Conservation (phyloP, 73 alveolate genomes). For the Blepharisma japonicum region DNA sequence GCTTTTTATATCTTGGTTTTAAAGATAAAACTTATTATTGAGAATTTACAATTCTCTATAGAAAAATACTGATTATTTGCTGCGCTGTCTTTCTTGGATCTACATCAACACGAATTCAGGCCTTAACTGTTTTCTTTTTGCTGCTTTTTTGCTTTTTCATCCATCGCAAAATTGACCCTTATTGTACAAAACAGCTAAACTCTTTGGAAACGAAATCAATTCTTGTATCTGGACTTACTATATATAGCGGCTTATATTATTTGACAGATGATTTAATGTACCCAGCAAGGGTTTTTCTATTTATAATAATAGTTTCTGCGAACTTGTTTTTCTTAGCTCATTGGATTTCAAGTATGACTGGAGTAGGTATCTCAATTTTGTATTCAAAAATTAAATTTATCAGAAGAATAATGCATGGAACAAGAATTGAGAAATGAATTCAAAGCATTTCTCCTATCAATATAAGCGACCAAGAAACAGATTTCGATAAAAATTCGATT, state of each 20-base stretch:
- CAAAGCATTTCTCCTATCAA: no score
- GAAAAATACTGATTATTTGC: slow-evolving; percentile 40
- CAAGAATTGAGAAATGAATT: no score
- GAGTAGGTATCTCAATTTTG: no score
- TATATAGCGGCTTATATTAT: slow-evolving; percentile 46
- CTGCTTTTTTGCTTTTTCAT: slow-evolving; percentile 19
- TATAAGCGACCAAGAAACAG: no score
- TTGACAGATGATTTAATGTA: slow-evolving; percentile 37
- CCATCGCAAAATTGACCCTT: slow-evolving; percentile 34
- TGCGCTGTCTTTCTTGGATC: slow-evolving; percentile 25
- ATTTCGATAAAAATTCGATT: no score
- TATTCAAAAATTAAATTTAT: no score
- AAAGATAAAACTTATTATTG: slow-evolving; percentile 33
- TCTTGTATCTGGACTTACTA: slow-evolving; percentile 30
- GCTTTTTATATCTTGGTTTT: slow-evolving; percentile 48
- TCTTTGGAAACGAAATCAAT: slow-evolving; percentile 35
- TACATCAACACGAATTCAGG: slow-evolving; percentile 28
- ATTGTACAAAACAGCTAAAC: slow-evolving; percentile 26
- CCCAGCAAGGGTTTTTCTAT: slow-evolving; percentile 26
- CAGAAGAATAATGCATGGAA: no score
- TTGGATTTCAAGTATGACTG: slow-evolving; percentile 27
- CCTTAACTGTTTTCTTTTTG: slow-evolving; percentile 30
- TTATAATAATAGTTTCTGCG: slow-evolving; percentile 22
- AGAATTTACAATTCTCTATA: slow-evolving; percentile 46
- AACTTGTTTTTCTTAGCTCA: slow-evolving; percentile 31